A percentile compares a stretch with the other conserved stretches of the same genome.
Evolutionary conservation across 2,329 filamentous ascomycete genomes (phyloP).

Genomic region (Talaromyces sp.): DNA sequence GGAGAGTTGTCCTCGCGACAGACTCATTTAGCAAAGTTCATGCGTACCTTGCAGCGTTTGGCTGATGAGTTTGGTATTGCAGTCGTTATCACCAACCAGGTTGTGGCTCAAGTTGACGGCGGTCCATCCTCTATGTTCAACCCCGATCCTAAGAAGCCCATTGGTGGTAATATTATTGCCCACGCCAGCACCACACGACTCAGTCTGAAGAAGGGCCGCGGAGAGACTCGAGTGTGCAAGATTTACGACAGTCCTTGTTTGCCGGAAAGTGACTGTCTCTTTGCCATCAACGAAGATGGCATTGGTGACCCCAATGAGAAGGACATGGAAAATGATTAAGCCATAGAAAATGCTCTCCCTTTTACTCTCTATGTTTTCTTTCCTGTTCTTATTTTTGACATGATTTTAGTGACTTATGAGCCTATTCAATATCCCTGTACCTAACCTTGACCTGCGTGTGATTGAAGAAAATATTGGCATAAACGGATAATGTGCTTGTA

Average conservation of each 20-base stretch:
- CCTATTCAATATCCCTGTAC: slow-evolving; percentile 7
- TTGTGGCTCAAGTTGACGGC: slow-evolving; percentile 96
- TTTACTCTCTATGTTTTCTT: background rate
- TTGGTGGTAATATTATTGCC: slow-evolving; percentile 97
- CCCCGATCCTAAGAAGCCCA: slow-evolving; percentile 97
- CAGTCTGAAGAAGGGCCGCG: slow-evolving; percentile 92
- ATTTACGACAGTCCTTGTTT: slow-evolving; percentile 98
- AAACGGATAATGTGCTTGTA: background rate
- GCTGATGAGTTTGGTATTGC: slow-evolving; percentile 88
- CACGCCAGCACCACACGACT: slow-evolving; percentile 94
- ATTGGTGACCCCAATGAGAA: slow-evolving; percentile 96
- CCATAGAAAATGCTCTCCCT: background rate
- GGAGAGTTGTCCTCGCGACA: slow-evolving; percentile 95
- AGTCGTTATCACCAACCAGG: slow-evolving; percentile 98
- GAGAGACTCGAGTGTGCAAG: slow-evolving; percentile 95
- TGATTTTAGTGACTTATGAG: slow-evolving; percentile 30
- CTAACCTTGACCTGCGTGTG: background rate
- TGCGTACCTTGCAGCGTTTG: slow-evolving; percentile 52
- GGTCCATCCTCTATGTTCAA: slow-evolving; percentile 98
- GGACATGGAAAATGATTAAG: slow-evolving; percentile 81
- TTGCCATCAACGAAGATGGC: slow-evolving; percentile 95
- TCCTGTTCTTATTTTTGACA: slow-evolving; percentile 21
- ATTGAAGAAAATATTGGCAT: background rate
- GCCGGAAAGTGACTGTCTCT: slow-evolving; percentile 93
- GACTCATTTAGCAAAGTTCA: slow-evolving; percentile 54